phyloP scores from a whole-genome alignment of 1,139 yeast genomes.

The Pichia sp. region DNA sequence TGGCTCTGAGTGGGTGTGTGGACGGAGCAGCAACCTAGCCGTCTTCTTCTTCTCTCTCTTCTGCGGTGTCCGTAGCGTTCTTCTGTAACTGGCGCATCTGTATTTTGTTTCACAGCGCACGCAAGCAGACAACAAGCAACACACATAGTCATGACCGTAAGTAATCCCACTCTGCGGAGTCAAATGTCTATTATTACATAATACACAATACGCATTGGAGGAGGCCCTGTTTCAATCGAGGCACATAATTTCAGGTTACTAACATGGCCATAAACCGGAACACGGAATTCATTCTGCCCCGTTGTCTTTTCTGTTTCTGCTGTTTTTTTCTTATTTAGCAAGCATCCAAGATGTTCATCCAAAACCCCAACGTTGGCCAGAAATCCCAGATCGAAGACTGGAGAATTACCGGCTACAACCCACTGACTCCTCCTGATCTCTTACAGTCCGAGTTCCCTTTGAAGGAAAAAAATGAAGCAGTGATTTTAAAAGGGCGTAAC shows the following conservation, averaged over 20 bases:
- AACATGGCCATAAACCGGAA: neutral
- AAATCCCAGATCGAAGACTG: conserved; percentile 81
- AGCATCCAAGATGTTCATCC: conserved; percentile 61
- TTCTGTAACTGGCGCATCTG: neutral
- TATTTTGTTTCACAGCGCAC: neutral
- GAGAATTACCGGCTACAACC: conserved; percentile 88
- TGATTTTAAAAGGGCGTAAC: conserved; percentile 71
- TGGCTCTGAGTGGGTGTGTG: no score
- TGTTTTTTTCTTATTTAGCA: conserved; percentile 12
- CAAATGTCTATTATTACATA: neutral
- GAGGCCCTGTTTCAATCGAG: neutral
- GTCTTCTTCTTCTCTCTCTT: neutral
- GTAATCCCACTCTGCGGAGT: conserved; percentile 1
- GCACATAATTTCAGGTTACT: neutral
- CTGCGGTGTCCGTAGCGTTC: neutral
- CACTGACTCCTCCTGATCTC: conserved; percentile 89
- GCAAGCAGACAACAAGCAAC: neutral
- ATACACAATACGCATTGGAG: neutral
- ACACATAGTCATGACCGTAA: conserved; percentile 8
- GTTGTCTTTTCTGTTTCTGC: neutral
- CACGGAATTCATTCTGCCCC: neutral
- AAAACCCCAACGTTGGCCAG: conserved; percentile 79
- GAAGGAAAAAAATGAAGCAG: conserved; percentile 52
- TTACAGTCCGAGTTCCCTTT: conserved; percentile 87
- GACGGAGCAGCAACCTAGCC: neutral